Conservation (phyloP, 345 rosid species). For the Linum usitatissimum region DNA sequence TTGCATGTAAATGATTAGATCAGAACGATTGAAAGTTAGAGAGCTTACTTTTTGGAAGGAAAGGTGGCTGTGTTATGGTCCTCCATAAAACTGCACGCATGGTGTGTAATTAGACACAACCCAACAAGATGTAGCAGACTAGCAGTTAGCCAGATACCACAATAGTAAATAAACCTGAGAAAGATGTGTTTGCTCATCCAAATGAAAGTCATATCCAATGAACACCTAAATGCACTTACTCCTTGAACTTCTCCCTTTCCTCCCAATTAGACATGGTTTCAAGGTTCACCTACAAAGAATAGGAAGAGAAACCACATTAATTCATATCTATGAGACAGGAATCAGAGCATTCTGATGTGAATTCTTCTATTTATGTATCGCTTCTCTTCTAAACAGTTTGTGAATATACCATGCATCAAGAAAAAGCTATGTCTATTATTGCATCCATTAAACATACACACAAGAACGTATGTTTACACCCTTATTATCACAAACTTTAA, state of each 20-base stretch:
- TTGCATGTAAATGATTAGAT: background rate
- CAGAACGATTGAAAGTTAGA: constrained; percentile 7
- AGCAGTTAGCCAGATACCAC: no score
- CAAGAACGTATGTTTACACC: background rate
- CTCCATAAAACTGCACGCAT: constrained; percentile 73
- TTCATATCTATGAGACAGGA: background rate
- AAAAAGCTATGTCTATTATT: background rate
- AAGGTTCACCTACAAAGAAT: constrained; percentile 55
- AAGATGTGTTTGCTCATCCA: constrained; percentile 4
- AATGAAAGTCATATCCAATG: background rate
- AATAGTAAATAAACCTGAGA: constrained; percentile 2
- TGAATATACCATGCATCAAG: background rate
- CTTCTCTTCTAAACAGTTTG: background rate
- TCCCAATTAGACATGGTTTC: constrained; percentile 93
- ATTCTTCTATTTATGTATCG: background rate
- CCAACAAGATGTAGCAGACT: background rate
- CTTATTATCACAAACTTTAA: background rate
- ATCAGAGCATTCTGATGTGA: background rate
- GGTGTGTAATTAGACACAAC: constrained; percentile 4
- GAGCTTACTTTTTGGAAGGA: constrained; percentile 82
- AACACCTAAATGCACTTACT: constrained; percentile 29
- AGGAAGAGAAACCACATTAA: constrained; percentile 3
- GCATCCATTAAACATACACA: background rate
- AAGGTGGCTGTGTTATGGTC: constrained; percentile 97
- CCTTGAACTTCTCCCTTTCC: constrained; percentile 92